Conservation (phyloP, 2,329 filamentous ascomycete species). For the Fusarium lyarnte region DNA sequence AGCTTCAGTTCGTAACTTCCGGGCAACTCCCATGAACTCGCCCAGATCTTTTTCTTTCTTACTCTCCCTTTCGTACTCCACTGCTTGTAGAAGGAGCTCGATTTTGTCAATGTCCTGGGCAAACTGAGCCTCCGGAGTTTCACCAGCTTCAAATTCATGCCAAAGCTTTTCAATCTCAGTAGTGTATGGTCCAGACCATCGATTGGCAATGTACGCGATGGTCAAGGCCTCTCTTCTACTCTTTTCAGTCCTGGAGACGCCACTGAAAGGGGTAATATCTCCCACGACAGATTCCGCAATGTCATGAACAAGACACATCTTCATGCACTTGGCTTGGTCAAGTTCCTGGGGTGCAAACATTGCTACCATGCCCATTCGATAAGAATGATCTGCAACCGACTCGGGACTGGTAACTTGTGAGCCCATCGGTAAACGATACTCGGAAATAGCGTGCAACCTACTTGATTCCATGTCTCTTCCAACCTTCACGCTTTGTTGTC, state of each 20-base stretch:
- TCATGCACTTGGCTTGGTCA: slow-evolving; percentile 84
- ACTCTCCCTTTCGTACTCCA: slow-evolving; percentile 87
- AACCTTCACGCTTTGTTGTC: slow-evolving; percentile 95
- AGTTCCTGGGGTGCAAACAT: slow-evolving; percentile 83
- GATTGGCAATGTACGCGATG: slow-evolving; percentile 87
- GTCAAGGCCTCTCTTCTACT: slow-evolving; percentile 83
- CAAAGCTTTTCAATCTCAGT: slow-evolving; percentile 80
- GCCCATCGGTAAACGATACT: not conserved
- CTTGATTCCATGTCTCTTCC: slow-evolving; percentile 84
- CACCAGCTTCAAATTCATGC: slow-evolving; percentile 92
- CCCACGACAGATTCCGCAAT: slow-evolving; percentile 98
- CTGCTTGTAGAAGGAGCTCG: slow-evolving; percentile 92
- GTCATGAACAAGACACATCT: slow-evolving; percentile 96
- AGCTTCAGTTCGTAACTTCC: slow-evolving; percentile 77
- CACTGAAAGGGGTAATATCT: slow-evolving; percentile 94
- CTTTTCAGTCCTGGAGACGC: slow-evolving; percentile 89
- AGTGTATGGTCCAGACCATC: slow-evolving; percentile 73
- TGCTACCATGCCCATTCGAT: slow-evolving; percentile 96
- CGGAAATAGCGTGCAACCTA: not conserved
- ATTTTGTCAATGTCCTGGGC: slow-evolving; percentile 99
- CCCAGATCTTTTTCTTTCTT: slow-evolving; percentile 75
- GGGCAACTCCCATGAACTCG: slow-evolving; percentile 85
- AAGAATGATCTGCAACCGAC: slow-evolving; percentile 98
- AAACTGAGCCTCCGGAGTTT: slow-evolving; percentile 84
- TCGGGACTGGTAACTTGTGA: slow-evolving; percentile 67